Base-by-base conservation (phyloP, 768 basidiomycete species). In the Lentinula sp. region DNA sequence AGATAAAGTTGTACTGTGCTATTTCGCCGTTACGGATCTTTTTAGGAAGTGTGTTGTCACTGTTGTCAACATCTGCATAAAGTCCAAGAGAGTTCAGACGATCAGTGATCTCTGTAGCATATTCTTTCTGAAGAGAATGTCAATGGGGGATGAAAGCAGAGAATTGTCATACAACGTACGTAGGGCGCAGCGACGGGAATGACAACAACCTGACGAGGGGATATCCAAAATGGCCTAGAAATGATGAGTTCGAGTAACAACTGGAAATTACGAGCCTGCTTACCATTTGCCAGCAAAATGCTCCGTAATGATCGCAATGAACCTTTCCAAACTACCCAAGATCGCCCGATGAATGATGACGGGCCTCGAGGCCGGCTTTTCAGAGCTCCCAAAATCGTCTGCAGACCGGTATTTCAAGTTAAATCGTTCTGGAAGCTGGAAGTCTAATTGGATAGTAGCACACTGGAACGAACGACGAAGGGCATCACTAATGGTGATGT, bases 261-360 rank as follows among this genome's bases (percentile, higher is more conserved):
- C 36, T 39, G 41, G 53, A 16, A 32, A 33, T 57, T 35, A 4
- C 15, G 23, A 55, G 65, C 59, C 13, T 9, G 76, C 85, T 39
- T 66, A 92, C 96, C 97, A 99, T 78, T 98, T 98, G 10, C 97
- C 97, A 48, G 88, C 96, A 69, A 93, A 95, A 70, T 98, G 95
- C 72, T 99, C 97, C 3, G 94, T 98, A 64, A 95, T 86, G 68
- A 98, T 98, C 48, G 93, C 95, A 57, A 97, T 93, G 78, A 98
- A 98, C 1, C 97, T 81, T 74, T 99, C 97, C 35, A 99, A 71
- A 69, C 88, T 91, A 36, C 97, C 97, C 62, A 98, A 71, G 70
- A 98, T 94, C 1, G 97, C 96, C 63, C 97, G 90, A 73, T 98
- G 97, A 65, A 99, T 97, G 79, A 99, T 98, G 68, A 98, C 97